Percentiles rank a stretch among this genome's conserved stretches.
Evolutionary conservation across 2,329 filamentous ascomycete genomes (phyloP).

Genomic region (Pseudonectria buxi): DNA sequence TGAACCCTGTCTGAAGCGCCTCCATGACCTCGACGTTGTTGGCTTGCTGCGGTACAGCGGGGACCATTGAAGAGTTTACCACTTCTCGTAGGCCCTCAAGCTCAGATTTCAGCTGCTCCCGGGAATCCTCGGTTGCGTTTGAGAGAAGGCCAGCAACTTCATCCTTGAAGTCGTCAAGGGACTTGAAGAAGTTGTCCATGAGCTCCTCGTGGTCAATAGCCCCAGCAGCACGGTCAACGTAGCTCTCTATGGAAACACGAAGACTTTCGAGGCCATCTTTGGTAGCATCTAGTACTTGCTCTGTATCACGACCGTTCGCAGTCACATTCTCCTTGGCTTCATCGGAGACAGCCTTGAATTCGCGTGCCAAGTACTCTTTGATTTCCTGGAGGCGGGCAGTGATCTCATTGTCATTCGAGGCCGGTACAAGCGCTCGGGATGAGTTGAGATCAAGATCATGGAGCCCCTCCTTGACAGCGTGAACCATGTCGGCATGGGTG

Average conservation of each 20-base stretch:
- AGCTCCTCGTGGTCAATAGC: conserved; percentile 70
- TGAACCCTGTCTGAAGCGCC: conserved; percentile 64
- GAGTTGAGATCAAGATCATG: conserved; percentile 41
- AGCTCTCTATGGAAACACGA: conserved; percentile 71
- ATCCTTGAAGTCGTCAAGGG: conserved; percentile 59
- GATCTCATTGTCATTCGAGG: conserved; percentile 43
- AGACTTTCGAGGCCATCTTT: conserved; percentile 82
- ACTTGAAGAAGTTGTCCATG: conserved; percentile 58
- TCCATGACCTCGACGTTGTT: conserved; percentile 63
- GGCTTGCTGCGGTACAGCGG: conserved; percentile 38
- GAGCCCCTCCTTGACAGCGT: conserved; percentile 57
- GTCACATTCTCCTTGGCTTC: conserved; percentile 72
- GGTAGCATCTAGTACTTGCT: conserved; percentile 81
- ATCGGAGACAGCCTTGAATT: conserved; percentile 54
- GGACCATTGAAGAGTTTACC: conserved; percentile 63
- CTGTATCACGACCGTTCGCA: conserved; percentile 72
- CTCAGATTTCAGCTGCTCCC: conserved; percentile 69
- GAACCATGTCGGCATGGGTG: conserved; percentile 55
- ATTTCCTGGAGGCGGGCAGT: conserved; percentile 57
- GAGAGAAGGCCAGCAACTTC: conserved; percentile 59
- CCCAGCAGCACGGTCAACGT: conserved; percentile 67
- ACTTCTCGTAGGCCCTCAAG: conserved; percentile 76
- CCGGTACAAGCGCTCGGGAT: conserved; percentile 34
- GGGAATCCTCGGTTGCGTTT: conserved; percentile 39
- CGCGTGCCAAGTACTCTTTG: conserved; percentile 50